These are phyloP conservation scores for Podospora tetraspora DNA, from an alignment of 495 filamentous ascomycete species.

Conservation along the genomic window DNA sequence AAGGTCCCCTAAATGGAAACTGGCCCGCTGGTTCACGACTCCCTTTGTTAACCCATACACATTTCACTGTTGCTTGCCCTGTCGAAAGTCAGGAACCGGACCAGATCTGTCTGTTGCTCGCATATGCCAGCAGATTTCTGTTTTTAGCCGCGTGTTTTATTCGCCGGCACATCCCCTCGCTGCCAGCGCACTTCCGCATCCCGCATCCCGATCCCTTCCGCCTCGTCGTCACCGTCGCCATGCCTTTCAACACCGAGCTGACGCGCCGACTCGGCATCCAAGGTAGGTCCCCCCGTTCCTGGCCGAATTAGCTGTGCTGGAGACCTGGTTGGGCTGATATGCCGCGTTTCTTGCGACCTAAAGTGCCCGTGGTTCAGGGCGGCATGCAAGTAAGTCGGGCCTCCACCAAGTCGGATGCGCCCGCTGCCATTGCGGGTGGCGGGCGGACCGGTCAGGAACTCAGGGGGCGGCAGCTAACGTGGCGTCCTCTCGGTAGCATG, in stretches of 20 bases:
- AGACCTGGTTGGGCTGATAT: slow-evolving; percentile 22
- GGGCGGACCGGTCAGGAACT: neutral
- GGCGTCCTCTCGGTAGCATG: slow-evolving; percentile 26
- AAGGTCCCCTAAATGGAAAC: neutral
- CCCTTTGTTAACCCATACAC: slow-evolving; percentile 1
- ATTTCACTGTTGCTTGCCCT: neutral
- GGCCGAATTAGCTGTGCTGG: neutral
- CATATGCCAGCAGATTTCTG: slow-evolving; percentile 2
- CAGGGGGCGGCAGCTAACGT: slow-evolving; percentile 18
- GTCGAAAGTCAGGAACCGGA: neutral
- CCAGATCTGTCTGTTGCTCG: slow-evolving; percentile 1
- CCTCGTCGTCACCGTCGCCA: slow-evolving; percentile 32
- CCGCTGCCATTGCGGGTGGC: slow-evolving; percentile 1
- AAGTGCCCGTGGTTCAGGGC: slow-evolving; percentile 95
- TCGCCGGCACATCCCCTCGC: neutral
- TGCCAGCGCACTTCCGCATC: slow-evolving; percentile 11
- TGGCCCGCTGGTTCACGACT: neutral
- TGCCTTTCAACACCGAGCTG: slow-evolving; percentile 91
- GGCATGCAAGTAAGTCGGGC: slow-evolving; percentile 56
- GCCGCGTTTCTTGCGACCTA: slow-evolving; percentile 14
- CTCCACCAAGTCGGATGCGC: slow-evolving; percentile 4
- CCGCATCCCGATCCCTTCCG: slow-evolving; percentile 1
- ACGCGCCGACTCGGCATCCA: slow-evolving; percentile 85
- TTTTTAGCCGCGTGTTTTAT: slow-evolving; percentile 8
- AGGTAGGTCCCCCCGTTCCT: slow-evolving; percentile 42